Percentiles rank a stretch among this genome's conserved stretches.
Evolutionary conservation across 306 rosid species (phyloP).

Genomic region (Mimosa bimucronata): DNA sequence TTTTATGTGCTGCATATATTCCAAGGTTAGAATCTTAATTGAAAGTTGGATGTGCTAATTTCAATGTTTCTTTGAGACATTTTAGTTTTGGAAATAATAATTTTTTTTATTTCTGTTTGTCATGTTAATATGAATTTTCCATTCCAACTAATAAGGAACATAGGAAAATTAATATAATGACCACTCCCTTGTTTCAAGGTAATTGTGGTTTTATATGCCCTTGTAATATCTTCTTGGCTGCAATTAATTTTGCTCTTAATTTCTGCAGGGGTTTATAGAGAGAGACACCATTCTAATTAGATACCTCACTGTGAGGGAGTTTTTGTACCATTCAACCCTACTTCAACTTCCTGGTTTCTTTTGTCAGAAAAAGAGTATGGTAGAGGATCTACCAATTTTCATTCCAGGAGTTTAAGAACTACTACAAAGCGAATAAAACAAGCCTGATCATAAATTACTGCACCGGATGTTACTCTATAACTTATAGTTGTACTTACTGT

Average conservation of each 20-base stretch:
- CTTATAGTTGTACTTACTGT: too few relatives aligned
- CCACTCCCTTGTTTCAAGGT: too few relatives aligned
- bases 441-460: too few relatives aligned
- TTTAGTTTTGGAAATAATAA: conserved; percentile 14
- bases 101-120: conserved; percentile 10
- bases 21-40: neutral
- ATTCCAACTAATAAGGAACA: neutral
- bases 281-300: conserved; percentile 89
- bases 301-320: conserved; percentile 94
- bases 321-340: conserved; percentile 85
- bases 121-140: neutral
- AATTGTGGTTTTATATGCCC: neutral
- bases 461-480: too few relatives aligned
- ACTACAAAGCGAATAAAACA: too few relatives aligned
- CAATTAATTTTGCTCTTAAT: conserved; percentile 25
- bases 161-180: too few relatives aligned
- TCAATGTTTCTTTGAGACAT: neutral
- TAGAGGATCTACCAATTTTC: too few relatives aligned
- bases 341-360: conserved; percentile 98
- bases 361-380: conserved; percentile 86
- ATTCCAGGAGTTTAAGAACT: too few relatives aligned
- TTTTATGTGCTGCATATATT: neutral
- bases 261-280: conserved; percentile 88
- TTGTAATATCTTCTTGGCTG: neutral
- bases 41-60: neutral